phyloP scores from a whole-genome alignment of 2,329 filamentous ascomycete species.

The Stemphylium vesicarium region DNA sequence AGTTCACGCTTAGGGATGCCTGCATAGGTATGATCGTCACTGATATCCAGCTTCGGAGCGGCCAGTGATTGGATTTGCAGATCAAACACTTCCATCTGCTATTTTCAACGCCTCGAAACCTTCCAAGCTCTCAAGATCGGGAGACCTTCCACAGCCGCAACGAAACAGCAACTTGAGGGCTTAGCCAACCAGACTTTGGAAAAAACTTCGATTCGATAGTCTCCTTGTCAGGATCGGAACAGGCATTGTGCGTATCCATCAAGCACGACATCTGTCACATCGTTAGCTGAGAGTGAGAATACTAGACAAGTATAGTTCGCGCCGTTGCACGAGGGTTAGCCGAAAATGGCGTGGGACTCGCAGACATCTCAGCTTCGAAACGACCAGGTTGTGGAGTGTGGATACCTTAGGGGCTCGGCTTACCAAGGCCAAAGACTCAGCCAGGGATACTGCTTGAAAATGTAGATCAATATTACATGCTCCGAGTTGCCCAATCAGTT shows the following conservation, averaged over 20 bases:
- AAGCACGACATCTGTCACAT: conserved; percentile 2
- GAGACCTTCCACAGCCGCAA: neutral
- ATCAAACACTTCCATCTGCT: neutral
- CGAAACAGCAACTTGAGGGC: neutral
- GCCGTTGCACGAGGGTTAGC: conserved; percentile 2
- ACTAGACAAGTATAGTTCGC: conserved; percentile 2
- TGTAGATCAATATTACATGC: too few species aligned
- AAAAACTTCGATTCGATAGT: neutral
- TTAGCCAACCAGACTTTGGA: neutral
- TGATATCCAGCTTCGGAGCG: neutral
- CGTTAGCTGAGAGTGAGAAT: neutral
- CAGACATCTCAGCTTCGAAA: conserved; percentile 6
- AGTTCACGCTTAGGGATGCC: neutral
- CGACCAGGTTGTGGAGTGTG: neutral
- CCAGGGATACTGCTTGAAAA: neutral
- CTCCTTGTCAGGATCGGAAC: neutral
- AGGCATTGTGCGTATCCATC: neutral
- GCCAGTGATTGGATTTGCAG: neutral
- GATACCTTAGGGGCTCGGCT: neutral
- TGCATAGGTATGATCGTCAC: neutral
- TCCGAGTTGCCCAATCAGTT: neutral
- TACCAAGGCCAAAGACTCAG: neutral
- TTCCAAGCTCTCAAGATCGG: neutral
- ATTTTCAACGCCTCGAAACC: neutral
- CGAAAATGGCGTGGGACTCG: neutral